phyloP scores from a whole-genome alignment of 352 stramenopile species.

The Albugo candida region DNA sequence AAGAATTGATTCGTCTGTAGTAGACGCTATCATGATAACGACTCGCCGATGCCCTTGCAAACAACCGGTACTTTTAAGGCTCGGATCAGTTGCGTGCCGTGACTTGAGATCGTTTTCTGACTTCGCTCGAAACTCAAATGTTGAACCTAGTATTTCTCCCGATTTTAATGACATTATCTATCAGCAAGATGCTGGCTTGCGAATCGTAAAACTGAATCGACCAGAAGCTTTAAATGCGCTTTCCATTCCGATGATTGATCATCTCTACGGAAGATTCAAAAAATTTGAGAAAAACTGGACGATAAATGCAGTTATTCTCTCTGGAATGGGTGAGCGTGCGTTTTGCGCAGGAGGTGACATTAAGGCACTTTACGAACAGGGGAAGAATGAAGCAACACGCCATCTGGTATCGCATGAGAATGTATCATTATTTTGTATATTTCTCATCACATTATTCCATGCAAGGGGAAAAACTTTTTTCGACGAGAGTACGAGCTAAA shows the following conservation, averaged over 20 bases:
- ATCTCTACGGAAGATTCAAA: constrained; percentile 72
- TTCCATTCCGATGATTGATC: constrained; percentile 80
- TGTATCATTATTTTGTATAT: background rate
- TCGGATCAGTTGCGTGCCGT: no score
- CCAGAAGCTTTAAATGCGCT: constrained; percentile 84
- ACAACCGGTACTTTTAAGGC: no score
- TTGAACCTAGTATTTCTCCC: background rate
- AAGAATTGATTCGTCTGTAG: no score
- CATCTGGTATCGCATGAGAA: constrained; percentile 16
- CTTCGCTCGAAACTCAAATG: background rate
- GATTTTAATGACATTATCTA: constrained; percentile 49
- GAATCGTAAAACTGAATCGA: constrained; percentile 81
- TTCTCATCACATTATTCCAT: background rate
- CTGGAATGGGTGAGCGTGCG: constrained; percentile 50
- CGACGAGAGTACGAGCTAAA: constrained; percentile 91
- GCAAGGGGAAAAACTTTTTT: constrained; percentile 81
- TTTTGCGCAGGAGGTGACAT: constrained; percentile 95
- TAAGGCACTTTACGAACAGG: constrained; percentile 73
- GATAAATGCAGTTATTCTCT: constrained; percentile 70
- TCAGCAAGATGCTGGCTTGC: constrained; percentile 52
- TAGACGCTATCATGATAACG: no score
- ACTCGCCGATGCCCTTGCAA: no score
- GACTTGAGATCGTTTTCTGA: background rate
- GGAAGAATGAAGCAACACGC: constrained; percentile 40
- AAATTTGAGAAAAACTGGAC: constrained; percentile 61